A percentile compares a stretch with the other conserved stretches of the same genome.
These are phyloP conservation scores for Lonicera japonica DNA, from an alignment of 129 eudicot genomes.

Conservation along the genomic window DNA sequence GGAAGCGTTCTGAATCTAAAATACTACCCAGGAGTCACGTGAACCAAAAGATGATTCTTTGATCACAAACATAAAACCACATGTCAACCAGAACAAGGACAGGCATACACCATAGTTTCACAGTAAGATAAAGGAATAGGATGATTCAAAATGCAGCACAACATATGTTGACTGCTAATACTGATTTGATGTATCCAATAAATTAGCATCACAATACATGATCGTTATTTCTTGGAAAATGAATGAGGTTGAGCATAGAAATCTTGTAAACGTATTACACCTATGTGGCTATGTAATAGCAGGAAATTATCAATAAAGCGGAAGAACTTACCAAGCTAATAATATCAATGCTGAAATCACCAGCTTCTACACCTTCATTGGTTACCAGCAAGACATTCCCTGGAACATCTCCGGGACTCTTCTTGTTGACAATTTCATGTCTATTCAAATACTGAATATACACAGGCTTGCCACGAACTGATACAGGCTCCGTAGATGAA, in stretches of 20 bases:
- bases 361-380: slow-evolving; percentile 67
- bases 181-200: too few relatives aligned
- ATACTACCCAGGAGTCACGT: not conserved
- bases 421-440: slow-evolving; percentile 60
- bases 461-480: slow-evolving; percentile 60
- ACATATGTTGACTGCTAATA: too few relatives aligned
- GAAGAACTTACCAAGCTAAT: slow-evolving; percentile 59
- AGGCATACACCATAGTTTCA: too few relatives aligned
- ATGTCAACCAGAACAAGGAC: not conserved
- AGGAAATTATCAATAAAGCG: not conserved
- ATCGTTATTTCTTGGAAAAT: too few relatives aligned
- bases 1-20: not conserved
- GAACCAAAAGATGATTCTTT: not conserved
- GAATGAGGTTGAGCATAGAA: not conserved
- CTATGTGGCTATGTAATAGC: not conserved
- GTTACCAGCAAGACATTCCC: slow-evolving; percentile 69
- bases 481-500: slow-evolving; percentile 63
- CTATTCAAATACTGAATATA: slow-evolving; percentile 63
- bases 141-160: too few relatives aligned
- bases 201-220: too few relatives aligned
- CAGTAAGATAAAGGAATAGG: too few relatives aligned
- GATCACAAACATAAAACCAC: slow-evolving; percentile 1
- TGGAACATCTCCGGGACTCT: slow-evolving; percentile 56
- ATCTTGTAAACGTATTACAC: too few relatives aligned
- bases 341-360: slow-evolving; percentile 58